Conservation (phyloP, 805 yeast species). For the Pichia heedii region DNA sequence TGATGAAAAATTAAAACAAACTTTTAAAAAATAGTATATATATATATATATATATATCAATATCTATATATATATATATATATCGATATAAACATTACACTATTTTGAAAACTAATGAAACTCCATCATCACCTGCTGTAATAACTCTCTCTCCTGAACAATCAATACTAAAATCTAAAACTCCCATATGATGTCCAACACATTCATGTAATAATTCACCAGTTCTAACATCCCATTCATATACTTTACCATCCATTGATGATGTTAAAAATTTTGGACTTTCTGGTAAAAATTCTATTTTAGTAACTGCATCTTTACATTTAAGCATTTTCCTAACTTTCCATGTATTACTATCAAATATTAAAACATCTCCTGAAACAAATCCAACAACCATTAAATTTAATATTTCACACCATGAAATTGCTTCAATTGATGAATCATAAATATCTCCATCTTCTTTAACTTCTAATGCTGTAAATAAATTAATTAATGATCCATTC, state of each 20-base stretch:
- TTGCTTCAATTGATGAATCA: constrained; percentile 68
- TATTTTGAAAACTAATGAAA: constrained; percentile 57
- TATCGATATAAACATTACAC: too few species aligned
- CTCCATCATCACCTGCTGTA: constrained; percentile 97
- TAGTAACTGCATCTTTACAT: constrained; percentile 78
- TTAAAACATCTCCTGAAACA: constrained; percentile 77
- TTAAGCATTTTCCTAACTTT: constrained; percentile 63
- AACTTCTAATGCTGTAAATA: constrained; percentile 55
- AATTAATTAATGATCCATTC: constrained; percentile 60
- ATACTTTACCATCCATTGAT: constrained; percentile 77
- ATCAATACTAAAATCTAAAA: constrained; percentile 71
- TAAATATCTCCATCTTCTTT: constrained; percentile 46
- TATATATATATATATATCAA: too few species aligned
- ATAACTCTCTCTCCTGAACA: constrained; percentile 60
- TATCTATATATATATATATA: too few species aligned
- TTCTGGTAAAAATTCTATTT: constrained; percentile 51
- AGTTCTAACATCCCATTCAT: constrained; percentile 83
- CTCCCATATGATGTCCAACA: constrained; percentile 91
- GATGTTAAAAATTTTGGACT: constrained; percentile 56
- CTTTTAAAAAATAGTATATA: not conserved
- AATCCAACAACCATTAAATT: constrained; percentile 77
- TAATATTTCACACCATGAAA: constrained; percentile 57
- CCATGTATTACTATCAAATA: constrained; percentile 84
- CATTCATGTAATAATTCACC: constrained; percentile 72
- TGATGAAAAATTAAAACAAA: constrained; percentile 30